Evolutionary conservation across 331 rosid species (phyloP).

Genomic region (Rhamnella rubrinervis): DNA sequence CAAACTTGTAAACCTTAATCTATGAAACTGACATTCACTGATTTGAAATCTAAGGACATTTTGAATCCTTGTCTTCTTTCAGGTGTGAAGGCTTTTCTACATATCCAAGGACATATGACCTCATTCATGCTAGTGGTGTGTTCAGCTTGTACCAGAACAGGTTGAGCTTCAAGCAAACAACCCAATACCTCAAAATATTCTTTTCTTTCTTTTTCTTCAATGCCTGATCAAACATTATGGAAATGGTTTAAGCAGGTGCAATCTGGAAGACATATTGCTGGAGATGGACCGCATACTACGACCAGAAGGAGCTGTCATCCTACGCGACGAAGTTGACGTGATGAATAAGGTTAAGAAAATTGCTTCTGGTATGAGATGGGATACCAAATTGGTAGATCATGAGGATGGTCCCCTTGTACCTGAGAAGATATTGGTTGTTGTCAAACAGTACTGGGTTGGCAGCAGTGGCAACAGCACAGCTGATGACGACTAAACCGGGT

Average conservation of each 20-base stretch:
- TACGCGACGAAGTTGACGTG: conserved; percentile 81
- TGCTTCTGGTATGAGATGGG: conserved; percentile 86
- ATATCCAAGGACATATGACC: conserved; percentile 91
- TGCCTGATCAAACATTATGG: neutral
- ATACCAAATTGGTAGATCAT: conserved; percentile 76
- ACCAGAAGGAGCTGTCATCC: conserved; percentile 77
- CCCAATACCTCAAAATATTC: no score
- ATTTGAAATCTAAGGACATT: conserved; percentile 15
- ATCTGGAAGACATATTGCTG: conserved; percentile 73
- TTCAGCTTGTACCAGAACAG: conserved; percentile 70
- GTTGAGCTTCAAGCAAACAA: conserved; percentile 44
- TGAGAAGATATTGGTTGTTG: conserved; percentile 74
- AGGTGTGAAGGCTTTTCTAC: conserved; percentile 99
- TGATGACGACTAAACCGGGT: conserved; percentile 17
- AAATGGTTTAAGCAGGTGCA: conserved; percentile 58
- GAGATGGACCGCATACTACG: conserved; percentile 94
- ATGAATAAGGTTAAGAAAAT: conserved; percentile 69
- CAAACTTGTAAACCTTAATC: neutral
- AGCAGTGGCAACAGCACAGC: conserved; percentile 32
- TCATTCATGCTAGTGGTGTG: conserved; percentile 76
- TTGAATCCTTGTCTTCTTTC: conserved; percentile 23
- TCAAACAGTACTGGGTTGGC: conserved; percentile 83
- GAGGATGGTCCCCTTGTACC: conserved; percentile 97
- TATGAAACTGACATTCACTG: neutral
- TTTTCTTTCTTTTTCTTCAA: neutral